A percentile compares a stretch with the other conserved stretches of the same genome.
Conservation (phyloP, 805 yeast genomes). For the Candida caryicola region DNA sequence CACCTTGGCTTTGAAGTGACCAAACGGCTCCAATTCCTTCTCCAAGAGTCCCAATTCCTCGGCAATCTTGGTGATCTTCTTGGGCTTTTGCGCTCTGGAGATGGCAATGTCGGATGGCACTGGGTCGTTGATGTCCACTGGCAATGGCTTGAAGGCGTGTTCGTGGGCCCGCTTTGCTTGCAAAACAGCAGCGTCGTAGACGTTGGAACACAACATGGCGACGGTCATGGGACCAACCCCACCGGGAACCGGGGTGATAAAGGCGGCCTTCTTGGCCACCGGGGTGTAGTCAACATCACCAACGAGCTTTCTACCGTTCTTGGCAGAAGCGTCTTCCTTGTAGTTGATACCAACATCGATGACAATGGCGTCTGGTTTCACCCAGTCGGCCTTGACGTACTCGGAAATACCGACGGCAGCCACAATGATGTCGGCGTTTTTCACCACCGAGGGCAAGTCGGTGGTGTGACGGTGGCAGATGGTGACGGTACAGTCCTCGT, state of each 20-base stretch:
- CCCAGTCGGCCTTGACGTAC: slow-evolving; percentile 73
- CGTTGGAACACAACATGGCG: slow-evolving; percentile 86
- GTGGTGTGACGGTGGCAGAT: slow-evolving; percentile 74
- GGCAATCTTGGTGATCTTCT: slow-evolving; percentile 66
- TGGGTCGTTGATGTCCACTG: slow-evolving; percentile 55
- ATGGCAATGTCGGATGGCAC: slow-evolving; percentile 82
- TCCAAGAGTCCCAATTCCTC: slow-evolving; percentile 64
- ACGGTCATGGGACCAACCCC: slow-evolving; percentile 94
- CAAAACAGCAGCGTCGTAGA: slow-evolving; percentile 71
- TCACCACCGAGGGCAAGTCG: slow-evolving; percentile 54
- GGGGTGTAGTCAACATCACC: slow-evolving; percentile 74
- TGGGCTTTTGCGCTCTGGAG: slow-evolving; percentile 73
- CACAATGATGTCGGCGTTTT: slow-evolving; percentile 70
- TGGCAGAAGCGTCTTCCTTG: slow-evolving; percentile 60
- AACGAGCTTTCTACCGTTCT: slow-evolving; percentile 67
- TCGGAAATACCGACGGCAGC: slow-evolving; percentile 74
- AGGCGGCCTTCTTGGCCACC: slow-evolving; percentile 53
- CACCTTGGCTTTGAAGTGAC: slow-evolving; percentile 75
- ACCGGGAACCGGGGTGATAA: slow-evolving; percentile 86
- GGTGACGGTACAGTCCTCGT: slow-evolving; percentile 84
- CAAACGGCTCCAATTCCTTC: slow-evolving; percentile 70
- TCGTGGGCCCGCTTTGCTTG: slow-evolving; percentile 47
- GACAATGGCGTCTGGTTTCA: slow-evolving; percentile 63
- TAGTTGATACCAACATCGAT: slow-evolving; percentile 85
- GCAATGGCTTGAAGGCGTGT: slow-evolving; percentile 54